A percentile compares a stretch with the other conserved stretches of the same genome.
phyloP scores from a whole-genome alignment of 2,329 filamentous ascomycete genomes.

The Aspergillus brunneoviolaceus region DNA sequence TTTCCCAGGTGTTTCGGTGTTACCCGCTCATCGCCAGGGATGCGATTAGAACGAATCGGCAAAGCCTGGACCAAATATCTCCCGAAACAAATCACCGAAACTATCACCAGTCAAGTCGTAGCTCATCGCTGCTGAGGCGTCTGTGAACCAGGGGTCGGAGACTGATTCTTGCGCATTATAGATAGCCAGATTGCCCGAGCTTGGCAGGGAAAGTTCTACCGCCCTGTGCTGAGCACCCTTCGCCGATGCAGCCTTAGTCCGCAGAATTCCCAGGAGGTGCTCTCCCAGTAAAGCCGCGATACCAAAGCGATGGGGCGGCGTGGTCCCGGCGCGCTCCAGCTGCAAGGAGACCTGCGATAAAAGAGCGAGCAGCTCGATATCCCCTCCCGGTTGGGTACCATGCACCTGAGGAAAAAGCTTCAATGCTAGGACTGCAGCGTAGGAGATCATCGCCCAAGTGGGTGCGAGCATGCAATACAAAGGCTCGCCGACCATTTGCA shows the following conservation, averaged over 20 bases:
- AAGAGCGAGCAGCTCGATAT: slow-evolving; percentile 28
- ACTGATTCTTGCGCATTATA: slow-evolving; percentile 12
- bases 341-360: slow-evolving; percentile 28
- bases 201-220: neutral
- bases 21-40: too few species aligned
- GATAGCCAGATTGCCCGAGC: neutral
- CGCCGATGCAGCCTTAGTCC: slow-evolving; percentile 19
- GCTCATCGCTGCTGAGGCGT: slow-evolving; percentile 11
- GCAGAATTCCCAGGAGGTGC: slow-evolving; percentile 29
- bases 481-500: slow-evolving; percentile 26
- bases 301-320: slow-evolving; percentile 29
- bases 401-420: slow-evolving; percentile 26
- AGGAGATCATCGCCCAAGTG: slow-evolving; percentile 35
- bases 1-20: too few species aligned
- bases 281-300: slow-evolving; percentile 32
- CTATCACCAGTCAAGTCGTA: slow-evolving; percentile 19
- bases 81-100: slow-evolving; percentile 27
- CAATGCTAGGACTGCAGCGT: slow-evolving; percentile 28
- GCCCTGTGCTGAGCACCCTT: neutral
- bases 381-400: slow-evolving; percentile 15
- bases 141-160: slow-evolving; percentile 25
- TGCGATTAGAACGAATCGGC: slow-evolving; percentile 15
- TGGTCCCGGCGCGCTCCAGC: slow-evolving; percentile 28
- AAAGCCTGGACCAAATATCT: slow-evolving; percentile 29
- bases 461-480: slow-evolving; percentile 35